A percentile compares a stretch with the other conserved stretches of the same genome.
These are phyloP conservation scores for Taphrina betulina DNA, from an alignment of 1,139 yeast species.

Conservation along the genomic window DNA sequence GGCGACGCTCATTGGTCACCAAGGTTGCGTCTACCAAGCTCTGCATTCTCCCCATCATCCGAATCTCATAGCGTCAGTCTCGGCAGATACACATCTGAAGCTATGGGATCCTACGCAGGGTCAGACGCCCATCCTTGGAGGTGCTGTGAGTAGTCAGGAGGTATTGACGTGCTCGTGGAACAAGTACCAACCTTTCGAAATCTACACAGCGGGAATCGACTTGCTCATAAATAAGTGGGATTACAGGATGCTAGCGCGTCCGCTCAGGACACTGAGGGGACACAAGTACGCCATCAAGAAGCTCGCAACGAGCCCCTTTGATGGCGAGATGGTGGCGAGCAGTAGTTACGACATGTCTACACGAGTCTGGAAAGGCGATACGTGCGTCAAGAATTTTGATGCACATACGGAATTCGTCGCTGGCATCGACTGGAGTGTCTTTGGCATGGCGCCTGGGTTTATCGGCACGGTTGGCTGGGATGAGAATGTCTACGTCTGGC, in stretches of 20 bases:
- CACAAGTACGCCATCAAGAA: constrained; percentile 86
- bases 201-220: constrained; percentile 91
- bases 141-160: constrained; percentile 80
- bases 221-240: constrained; percentile 85
- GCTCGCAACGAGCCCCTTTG: constrained; percentile 87
- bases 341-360: constrained; percentile 93
- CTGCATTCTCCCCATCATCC: constrained; percentile 85
- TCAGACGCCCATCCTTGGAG: constrained; percentile 58
- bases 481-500: constrained; percentile 92
- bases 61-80: constrained; percentile 65
- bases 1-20: constrained; percentile 22
- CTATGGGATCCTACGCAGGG: constrained; percentile 82
- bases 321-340: constrained; percentile 64
- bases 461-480: constrained; percentile 96
- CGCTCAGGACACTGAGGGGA: constrained; percentile 75
- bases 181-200: constrained; percentile 72
- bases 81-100: constrained; percentile 74
- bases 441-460: constrained; percentile 93
- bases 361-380: constrained; percentile 71
- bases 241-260: constrained; percentile 64
- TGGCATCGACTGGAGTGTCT: constrained; percentile 93
- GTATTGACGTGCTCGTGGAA: constrained; percentile 83
- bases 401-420: constrained; percentile 83
- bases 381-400: constrained; percentile 56
- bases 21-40: constrained; percentile 57